Base-by-base conservation (phyloP, 164 flowering plant genomes). In the Nymphaea thermarum region DNA sequence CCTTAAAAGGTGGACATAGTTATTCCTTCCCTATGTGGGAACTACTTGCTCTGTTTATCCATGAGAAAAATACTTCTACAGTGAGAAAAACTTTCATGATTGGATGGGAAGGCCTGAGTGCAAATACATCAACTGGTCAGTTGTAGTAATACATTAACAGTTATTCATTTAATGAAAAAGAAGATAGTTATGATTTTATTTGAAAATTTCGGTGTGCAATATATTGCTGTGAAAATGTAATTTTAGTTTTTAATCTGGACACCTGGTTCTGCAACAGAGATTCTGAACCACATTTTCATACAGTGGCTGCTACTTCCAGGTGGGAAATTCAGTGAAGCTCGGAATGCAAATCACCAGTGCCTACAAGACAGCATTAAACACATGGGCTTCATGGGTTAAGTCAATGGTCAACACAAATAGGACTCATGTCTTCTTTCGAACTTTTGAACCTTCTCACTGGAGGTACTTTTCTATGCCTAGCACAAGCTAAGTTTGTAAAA, bases 241-340 rank as follows among this genome's bases (percentile, higher is more conserved):
- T 10, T 51, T 51, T 51, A 3, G 2, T 51, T 51, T 51, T 51
- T 47, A 4, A 45, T 10, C 55, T 47, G 55, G 7, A 47, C 55
- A 6, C 55, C 12, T 7, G 14, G 8, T 51, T 51, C 14, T 51
- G 8, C 8, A 51, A 51, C 57, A 51, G 64, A 17, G 64, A 17
- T 64, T 67, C 62, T 64, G 43, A 74, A 42, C 60, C 69, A 78
- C 59, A 62, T 79, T 78, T 73, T 66, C 73, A 79, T 74, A 81
- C 88, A 90, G 97, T 91, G 93, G 93, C 67, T 80, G 84, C 75
- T 91, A 88, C 81, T 91, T 91, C 78, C 87, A 84, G 80, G 79
- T 77, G 8, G 83, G 82, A 62, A 74, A 78, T 43, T 74, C 84
- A 4, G 71, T 87, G 75, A 86, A 83, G 80, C 91, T 88, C 68